Conservation (phyloP, 164 flowering plant species). For the Kalanchoe fedtschenkoi region DNA sequence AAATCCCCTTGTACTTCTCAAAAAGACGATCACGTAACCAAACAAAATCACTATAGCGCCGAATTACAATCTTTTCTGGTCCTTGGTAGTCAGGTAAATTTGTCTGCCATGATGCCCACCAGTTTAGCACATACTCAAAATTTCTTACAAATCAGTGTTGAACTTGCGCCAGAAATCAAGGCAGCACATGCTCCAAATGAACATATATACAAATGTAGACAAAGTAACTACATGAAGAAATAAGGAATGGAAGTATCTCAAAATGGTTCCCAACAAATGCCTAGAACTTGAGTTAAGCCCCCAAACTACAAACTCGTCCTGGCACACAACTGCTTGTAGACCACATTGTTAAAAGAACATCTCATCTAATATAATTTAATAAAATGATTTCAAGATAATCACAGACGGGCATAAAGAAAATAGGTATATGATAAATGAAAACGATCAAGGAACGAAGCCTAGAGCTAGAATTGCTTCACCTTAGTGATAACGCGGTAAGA, state of each 20-base stretch:
- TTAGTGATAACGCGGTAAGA: slow-evolving; percentile 92
- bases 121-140: background rate
- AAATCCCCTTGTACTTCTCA: slow-evolving; percentile 90
- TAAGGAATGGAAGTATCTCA: too few species aligned
- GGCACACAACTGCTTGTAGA: too few species aligned
- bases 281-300: too few species aligned
- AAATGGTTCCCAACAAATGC: too few species aligned
- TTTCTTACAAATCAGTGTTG: background rate
- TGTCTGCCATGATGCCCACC: slow-evolving; percentile 42
- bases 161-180: background rate
- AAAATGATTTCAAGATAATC: background rate
- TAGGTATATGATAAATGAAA: background rate
- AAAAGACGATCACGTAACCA: slow-evolving; percentile 91
- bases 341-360: too few species aligned
- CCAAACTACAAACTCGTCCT: too few species aligned
- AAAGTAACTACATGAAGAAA: too few species aligned
- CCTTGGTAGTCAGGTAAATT: slow-evolving; percentile 89
- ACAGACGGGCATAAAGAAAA: background rate
- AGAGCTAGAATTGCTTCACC: slow-evolving; percentile 25
- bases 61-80: slow-evolving; percentile 88
- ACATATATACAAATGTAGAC: too few species aligned
- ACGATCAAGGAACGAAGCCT: background rate
- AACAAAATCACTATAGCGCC: slow-evolving; percentile 95
- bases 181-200: background rate
- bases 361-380: too few species aligned